phyloP scores from a whole-genome alignment of 2,329 filamentous ascomycete genomes.

The Orbilia blumenaviensis region DNA sequence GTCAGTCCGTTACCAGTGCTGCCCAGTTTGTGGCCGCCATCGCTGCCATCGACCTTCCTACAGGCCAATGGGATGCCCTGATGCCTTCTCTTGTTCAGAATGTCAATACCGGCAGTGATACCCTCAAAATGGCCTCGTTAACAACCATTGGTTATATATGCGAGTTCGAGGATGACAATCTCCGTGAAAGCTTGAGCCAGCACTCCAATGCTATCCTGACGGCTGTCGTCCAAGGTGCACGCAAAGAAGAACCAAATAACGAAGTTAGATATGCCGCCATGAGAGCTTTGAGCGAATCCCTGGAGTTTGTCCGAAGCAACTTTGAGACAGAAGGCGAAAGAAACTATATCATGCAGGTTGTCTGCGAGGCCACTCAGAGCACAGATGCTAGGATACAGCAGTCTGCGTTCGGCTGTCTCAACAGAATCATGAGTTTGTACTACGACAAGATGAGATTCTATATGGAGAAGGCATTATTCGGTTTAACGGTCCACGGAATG shows the following conservation, averaged over 20 bases:
- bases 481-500: slow-evolving; percentile 97
- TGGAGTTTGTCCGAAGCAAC: slow-evolving; percentile 97
- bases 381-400: slow-evolving; percentile 90
- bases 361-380: slow-evolving; percentile 97
- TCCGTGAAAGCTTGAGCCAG: slow-evolving; percentile 79
- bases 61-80: slow-evolving; percentile 90
- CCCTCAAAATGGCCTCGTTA: slow-evolving; percentile 92
- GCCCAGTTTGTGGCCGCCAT: slow-evolving; percentile 96
- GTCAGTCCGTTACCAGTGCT: slow-evolving; percentile 84
- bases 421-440: slow-evolving; percentile 98
- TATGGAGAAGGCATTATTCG: slow-evolving; percentile 99
- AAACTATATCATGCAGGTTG: slow-evolving; percentile 99
- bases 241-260: slow-evolving; percentile 90
- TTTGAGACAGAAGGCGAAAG: slow-evolving; percentile 99
- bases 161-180: slow-evolving; percentile 88
- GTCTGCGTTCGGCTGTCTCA: slow-evolving; percentile 94
- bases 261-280: slow-evolving; percentile 94
- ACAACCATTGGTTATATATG: slow-evolving; percentile 98
- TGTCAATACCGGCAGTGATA: slow-evolving; percentile 83
- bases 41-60: slow-evolving; percentile 91
- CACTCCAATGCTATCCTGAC: slow-evolving; percentile 98
- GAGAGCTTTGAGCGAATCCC: slow-evolving; percentile 90
- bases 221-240: slow-evolving; percentile 94
- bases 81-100: slow-evolving; percentile 90
- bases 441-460: slow-evolving; percentile 99